Conservation (phyloP, 257 asterid genomes). For the Primulina tabacum region DNA sequence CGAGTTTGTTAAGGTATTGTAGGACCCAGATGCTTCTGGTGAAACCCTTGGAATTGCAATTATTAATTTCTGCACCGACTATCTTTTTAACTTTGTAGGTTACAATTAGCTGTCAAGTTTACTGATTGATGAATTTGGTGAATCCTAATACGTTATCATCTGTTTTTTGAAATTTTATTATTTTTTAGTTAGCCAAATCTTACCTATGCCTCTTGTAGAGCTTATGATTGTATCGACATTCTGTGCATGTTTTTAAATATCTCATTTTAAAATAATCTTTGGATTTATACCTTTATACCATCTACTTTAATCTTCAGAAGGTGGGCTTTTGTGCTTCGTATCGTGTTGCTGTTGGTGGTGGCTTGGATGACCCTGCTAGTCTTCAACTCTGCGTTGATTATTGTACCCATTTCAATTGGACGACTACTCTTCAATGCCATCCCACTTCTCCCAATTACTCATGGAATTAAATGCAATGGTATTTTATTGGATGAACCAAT, state of each 20-base stretch:
- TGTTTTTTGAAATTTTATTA: no score
- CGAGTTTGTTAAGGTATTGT: background rate
- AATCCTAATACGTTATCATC: background rate
- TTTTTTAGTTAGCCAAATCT: background rate
- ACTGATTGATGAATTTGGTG: background rate
- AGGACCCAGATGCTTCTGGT: background rate
- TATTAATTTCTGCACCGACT: background rate
- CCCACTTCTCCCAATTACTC: constrained; percentile 88
- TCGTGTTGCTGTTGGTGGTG: constrained; percentile 70
- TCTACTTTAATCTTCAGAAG: constrained; percentile 52
- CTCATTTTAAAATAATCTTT: background rate
- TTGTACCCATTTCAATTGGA: constrained; percentile 88
- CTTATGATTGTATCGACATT: constrained; percentile 17
- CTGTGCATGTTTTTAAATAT: background rate
- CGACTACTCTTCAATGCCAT: constrained; percentile 71
- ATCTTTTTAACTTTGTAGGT: background rate
- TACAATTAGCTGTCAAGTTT: background rate
- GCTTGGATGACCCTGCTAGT: constrained; percentile 96
- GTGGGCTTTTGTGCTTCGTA: constrained; percentile 86
- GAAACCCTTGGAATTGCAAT: background rate
- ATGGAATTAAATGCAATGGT: constrained; percentile 97
- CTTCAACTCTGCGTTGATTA: constrained; percentile 76
- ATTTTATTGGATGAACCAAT: constrained; percentile 20
- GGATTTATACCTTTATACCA: constrained; percentile 32
- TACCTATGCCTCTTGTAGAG: background rate